Evolutionary conservation across 2,329 filamentous ascomycete species (phyloP), one percentile per base, ranked within the genome.

Genomic region (Penicillium brasilianum): DNA sequence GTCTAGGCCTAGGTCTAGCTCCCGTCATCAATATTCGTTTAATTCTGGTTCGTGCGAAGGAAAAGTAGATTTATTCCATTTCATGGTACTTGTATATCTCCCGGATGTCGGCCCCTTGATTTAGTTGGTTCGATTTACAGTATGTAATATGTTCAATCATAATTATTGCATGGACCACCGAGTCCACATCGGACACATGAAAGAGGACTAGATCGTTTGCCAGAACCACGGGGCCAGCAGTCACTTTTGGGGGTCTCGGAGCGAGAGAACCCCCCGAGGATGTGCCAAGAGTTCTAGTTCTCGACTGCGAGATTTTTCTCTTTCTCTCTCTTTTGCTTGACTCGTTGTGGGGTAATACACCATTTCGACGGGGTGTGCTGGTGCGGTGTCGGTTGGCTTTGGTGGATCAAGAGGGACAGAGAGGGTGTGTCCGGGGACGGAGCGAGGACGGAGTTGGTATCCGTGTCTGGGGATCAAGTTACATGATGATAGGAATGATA

Each of bases 121-220:
- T 46, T 7, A 28, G 43, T 46, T 46, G 28, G 43, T 28, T 46
- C 43, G 13, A 36, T 14, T 28, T 28, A 28, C 25, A 28, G 25
- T 3, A 28, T 6, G 25, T 28, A 28, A 28, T 28, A 28, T 28
- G 25, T 28, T 28, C 25, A 34, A 10, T 34, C 32, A 9, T 34
- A 9, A 34, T 34, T 34, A 34, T 34, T 34, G 37, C 37, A 39
- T 39, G 37, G 37, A 39, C 16, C 6, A 28, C 25, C 25, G 5
- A n/a, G 4, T 18, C n/a, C 7, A 2, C 10, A 43, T 43, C 18
- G 39, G 18, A 25, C 14, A 30, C 20, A 48, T 30, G 44, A 34
- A 50, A 50, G n/a, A 34, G 48, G 48, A 50, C 11, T 50, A 50
- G 48, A 34, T 22, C 48, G 48, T 34, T n/a, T 28, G 48, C 48